Base-by-base conservation (phyloP, 768 basidiomycete species). In the Russula ochroleuca region DNA sequence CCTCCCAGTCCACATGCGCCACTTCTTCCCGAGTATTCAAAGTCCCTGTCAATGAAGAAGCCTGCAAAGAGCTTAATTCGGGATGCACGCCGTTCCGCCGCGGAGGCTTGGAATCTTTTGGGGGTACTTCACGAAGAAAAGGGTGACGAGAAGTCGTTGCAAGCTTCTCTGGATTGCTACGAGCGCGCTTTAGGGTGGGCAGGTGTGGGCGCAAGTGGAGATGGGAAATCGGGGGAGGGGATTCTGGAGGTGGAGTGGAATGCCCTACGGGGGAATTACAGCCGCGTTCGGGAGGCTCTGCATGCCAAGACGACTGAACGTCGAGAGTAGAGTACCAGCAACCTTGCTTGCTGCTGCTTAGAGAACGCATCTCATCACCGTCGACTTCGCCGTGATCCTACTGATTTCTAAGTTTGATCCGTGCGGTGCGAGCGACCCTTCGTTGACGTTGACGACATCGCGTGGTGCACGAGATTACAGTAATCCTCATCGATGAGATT, bases 61-160 rank as follows among this genome's bases (percentile, higher is more conserved):
- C 81, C 83, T 8, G 87, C 90, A 31, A 73, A 70, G 49, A 77
- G 77, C 57, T 74, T 91, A 17, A 78, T 91, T 58, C 83, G 85
- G 33, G 87, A 91, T 70, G 81, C 90, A 19, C 81, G 86, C 17
- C 78, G 87, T 50, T 83, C 86, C 31, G 85, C 88, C 17, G 85
- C 86, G 0, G 86, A 90, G 72, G 83, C 88, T 6, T 91, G 88
- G 87, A 86, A 83, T 70, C 75, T 91, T 64, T 77, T 85, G 72
- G 90, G 90, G 14, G 75, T 89, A 45, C 74, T 92, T 9, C 77
- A 78, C n/a, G 86, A 90, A 68, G 65, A 73, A 51, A 60, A 62
- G 31, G 67, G 65, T n/a, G 71, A 72, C 61, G 55, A 67, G 8
- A 72, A 71, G 9, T 70, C 75, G 49, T 67, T 37, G 66, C 67